A percentile compares a stretch with the other conserved stretches of the same genome.
Evolutionary conservation across 495 filamentous ascomycete genomes (phyloP).

Genomic region (Cudoniella acicularis): DNA sequence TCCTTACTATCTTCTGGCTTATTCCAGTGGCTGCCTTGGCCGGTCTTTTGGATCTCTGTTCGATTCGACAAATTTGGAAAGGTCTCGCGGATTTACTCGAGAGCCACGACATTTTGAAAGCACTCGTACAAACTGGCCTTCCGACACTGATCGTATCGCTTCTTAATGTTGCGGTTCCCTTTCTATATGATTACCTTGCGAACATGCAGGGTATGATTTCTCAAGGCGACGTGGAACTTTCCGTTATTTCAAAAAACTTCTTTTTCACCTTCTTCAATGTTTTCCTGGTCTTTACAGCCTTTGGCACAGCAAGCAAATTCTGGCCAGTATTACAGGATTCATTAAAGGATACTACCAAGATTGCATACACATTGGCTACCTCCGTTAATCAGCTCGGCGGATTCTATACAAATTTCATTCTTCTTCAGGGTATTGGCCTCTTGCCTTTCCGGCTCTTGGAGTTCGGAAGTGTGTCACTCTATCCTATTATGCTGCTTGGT

Average conservation of each 20-base stretch:
- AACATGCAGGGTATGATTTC: constrained; percentile 92
- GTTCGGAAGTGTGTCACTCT: constrained; percentile 80
- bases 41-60: constrained; percentile 68
- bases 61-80: constrained; percentile 69
- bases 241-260: constrained; percentile 96
- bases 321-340: constrained; percentile 66
- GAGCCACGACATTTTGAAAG: constrained; percentile 60
- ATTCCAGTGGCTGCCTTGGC: constrained; percentile 79
- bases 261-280: constrained; percentile 99
- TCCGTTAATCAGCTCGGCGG: constrained; percentile 68
- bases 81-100: constrained; percentile 64
- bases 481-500: constrained; percentile 72
- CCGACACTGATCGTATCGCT: constrained; percentile 81
- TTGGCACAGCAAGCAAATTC: constrained; percentile 76
- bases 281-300: constrained; percentile 90
- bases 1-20: constrained; percentile 88
- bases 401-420: constrained; percentile 94
- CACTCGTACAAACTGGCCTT: constrained; percentile 81
- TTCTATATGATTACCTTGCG: constrained; percentile 90
- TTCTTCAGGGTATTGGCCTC: constrained; percentile 86
- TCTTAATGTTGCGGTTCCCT: constrained; percentile 85
- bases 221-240: constrained; percentile 90
- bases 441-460: constrained; percentile 91
- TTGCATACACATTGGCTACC: constrained; percentile 70
- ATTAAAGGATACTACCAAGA: constrained; percentile 70